Percentiles rank a stretch among this genome's conserved stretches.
phyloP scores from a whole-genome alignment of 1,284 basidiomycete genomes.

The Microstroma glucosiphilum region DNA sequence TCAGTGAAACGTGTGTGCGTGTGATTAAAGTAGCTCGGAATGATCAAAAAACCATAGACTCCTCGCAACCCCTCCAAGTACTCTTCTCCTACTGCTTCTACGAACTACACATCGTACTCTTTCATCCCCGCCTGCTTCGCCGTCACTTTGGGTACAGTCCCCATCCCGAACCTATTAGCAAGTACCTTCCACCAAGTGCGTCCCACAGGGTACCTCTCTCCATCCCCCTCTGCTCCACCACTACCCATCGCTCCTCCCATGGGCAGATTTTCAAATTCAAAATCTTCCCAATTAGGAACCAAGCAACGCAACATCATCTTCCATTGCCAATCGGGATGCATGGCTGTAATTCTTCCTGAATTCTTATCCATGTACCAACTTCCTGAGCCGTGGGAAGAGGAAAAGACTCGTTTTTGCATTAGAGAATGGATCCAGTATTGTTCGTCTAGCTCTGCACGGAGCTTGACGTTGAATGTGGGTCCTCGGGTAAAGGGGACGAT shows the following conservation, averaged over 20 bases:
- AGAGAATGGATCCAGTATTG: conserved; percentile 41
- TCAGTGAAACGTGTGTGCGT: too few relatives aligned
- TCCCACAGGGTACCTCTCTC: too few relatives aligned
- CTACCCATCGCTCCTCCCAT: conserved; percentile 17
- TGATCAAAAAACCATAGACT: too few relatives aligned
- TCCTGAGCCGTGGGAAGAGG: conserved; percentile 18
- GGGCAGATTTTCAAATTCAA: conserved; percentile 30
- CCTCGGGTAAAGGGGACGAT: conserved; percentile 9
- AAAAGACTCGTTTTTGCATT: conserved; percentile 39
- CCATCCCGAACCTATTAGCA: conserved; percentile 30
- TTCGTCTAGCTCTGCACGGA: conserved; percentile 39
- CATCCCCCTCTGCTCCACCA: too few relatives aligned
- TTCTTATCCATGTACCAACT: conserved; percentile 44
- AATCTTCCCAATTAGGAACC: conserved; percentile 38
- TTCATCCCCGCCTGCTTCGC: conserved; percentile 1
- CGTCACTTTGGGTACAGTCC: conserved; percentile 16
- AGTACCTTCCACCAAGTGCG: conserved; percentile 28
- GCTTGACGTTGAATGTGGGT: conserved; percentile 37
- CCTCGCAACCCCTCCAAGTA: too few relatives aligned
- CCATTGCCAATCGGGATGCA: conserved; percentile 44
- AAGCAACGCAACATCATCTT: conserved; percentile 22
- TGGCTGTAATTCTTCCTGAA: conserved; percentile 32
- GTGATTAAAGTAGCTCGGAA: too few relatives aligned
- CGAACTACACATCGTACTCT: too few relatives aligned
- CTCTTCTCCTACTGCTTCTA: too few relatives aligned